A percentile compares a stretch with the other conserved stretches of the same genome.
Evolutionary conservation across 345 rosid species (phyloP).

Genomic region (Cardamine resedifolia): DNA sequence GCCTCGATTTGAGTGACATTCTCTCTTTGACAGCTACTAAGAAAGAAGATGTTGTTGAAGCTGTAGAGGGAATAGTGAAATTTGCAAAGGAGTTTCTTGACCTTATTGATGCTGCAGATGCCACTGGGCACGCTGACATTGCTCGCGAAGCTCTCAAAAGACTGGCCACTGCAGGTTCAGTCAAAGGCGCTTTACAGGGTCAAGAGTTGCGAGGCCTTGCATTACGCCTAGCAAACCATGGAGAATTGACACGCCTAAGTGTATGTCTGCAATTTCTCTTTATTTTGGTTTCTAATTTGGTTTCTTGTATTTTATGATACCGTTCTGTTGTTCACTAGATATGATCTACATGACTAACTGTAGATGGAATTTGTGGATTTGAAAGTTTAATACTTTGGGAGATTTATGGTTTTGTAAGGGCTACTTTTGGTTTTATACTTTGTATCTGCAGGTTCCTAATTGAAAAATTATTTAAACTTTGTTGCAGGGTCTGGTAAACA

Average conservation of each 20-base stretch:
- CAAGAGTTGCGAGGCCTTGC: constrained; percentile 91
- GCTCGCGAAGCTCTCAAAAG: constrained; percentile 97
- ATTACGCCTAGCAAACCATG: constrained; percentile 96
- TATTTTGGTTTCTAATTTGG: constrained; percentile 8
- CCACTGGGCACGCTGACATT: constrained; percentile 87
- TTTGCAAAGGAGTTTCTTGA: constrained; percentile 93
- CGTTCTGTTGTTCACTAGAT: not conserved
- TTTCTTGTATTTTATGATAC: not conserved
- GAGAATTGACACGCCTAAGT: constrained; percentile 82
- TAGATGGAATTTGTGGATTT: constrained; percentile 1
- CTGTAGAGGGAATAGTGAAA: constrained; percentile 91
- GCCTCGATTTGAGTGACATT: constrained; percentile 83
- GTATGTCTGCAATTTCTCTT: constrained; percentile 49
- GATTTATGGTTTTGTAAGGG: not conserved
- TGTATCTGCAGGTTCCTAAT: not conserved
- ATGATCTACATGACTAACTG: not conserved
- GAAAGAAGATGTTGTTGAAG: constrained; percentile 91
- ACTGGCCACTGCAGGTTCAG: constrained; percentile 92
- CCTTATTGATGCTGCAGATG: constrained; percentile 99
- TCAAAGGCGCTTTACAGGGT: constrained; percentile 92
- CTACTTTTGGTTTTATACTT: not conserved
- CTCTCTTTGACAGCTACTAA: constrained; percentile 72
- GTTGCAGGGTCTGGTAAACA: constrained; percentile 80
- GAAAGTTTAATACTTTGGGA: not conserved
- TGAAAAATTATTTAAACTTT: not conserved